Evolutionary conservation across 768 basidiomycete genomes (phyloP).

Genomic region (Podaxis sp.): DNA sequence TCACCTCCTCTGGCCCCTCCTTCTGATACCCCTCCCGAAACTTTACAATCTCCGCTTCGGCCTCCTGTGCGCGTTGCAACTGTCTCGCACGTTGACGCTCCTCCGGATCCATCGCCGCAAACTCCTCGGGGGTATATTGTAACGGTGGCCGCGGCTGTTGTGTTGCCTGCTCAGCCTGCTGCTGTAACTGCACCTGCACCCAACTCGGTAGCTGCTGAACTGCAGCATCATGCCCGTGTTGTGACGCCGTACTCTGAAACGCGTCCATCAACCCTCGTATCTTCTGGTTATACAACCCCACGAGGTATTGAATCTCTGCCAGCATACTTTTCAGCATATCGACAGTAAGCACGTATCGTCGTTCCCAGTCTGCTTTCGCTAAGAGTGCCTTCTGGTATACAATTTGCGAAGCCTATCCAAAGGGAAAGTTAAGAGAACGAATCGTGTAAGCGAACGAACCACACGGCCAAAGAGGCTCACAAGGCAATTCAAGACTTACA

Average conservation of each 20-base stretch:
- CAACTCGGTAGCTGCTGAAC: conserved; percentile 11
- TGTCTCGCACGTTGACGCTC: conserved; percentile 1
- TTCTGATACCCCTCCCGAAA: conserved; percentile 10
- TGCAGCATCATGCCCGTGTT: conserved; percentile 8
- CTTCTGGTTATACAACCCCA: conserved; percentile 9
- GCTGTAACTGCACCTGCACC: conserved; percentile 11
- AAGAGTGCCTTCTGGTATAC: conserved; percentile 10
- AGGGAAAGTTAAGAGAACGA: neutral
- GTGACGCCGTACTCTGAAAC: conserved; percentile 7
- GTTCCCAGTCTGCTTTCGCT: conserved; percentile 10
- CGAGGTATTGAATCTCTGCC: conserved; percentile 11
- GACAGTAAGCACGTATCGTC: conserved; percentile 10
- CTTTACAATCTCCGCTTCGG: conserved; percentile 6
- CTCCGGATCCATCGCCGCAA: conserved; percentile 5
- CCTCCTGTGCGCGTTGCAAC: conserved; percentile 10
- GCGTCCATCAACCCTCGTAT: conserved; percentile 10
- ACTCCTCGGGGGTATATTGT: conserved; percentile 4
- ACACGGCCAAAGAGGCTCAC: neutral
- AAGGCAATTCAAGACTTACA: neutral
- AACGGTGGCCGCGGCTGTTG: neutral
- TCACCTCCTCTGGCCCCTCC: conserved; percentile 7
- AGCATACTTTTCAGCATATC: conserved; percentile 10
- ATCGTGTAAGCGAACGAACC: neutral
- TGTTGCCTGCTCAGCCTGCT: conserved; percentile 6
- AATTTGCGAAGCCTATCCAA: conserved; percentile 6